These are phyloP conservation scores for Fusarium verticillioides DNA, from an alignment of 2,329 filamentous ascomycete species.

Conservation along the genomic window DNA sequence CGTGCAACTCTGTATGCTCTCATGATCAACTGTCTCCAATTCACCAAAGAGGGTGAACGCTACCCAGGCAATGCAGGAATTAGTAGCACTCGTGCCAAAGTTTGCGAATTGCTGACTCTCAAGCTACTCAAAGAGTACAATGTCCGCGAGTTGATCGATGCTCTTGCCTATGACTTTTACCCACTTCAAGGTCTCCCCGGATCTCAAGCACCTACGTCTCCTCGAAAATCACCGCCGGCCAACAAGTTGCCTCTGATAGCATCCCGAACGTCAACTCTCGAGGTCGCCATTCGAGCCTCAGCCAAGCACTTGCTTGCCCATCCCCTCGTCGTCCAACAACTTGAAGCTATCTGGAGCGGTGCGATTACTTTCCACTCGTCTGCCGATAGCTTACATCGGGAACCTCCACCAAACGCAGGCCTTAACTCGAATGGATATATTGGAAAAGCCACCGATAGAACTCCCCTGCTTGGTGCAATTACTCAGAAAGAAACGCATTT, in stretches of 20 bases:
- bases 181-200: slow-evolving; percentile 83
- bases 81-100: slow-evolving; percentile 84
- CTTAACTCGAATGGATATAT: slow-evolving; percentile 40
- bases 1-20: slow-evolving; percentile 88
- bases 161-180: slow-evolving; percentile 93
- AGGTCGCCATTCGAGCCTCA: slow-evolving; percentile 91
- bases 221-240: slow-evolving; percentile 50
- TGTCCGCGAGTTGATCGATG: slow-evolving; percentile 91
- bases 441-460: slow-evolving; percentile 57
- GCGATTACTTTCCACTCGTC: slow-evolving; percentile 94
- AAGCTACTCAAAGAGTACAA: slow-evolving; percentile 90
- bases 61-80: slow-evolving; percentile 87
- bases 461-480: slow-evolving; percentile 60
- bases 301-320: slow-evolving; percentile 94
- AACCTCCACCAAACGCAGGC: slow-evolving; percentile 43
- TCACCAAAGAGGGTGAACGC: slow-evolving; percentile 84
- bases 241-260: slow-evolving; percentile 64
- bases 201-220: slow-evolving; percentile 49
- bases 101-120: slow-evolving; percentile 91
- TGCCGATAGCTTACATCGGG: slow-evolving; percentile 84
- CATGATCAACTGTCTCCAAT: slow-evolving; percentile 94
- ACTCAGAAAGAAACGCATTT: slow-evolving; percentile 47
- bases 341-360: slow-evolving; percentile 98
- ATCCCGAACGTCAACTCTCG: slow-evolving; percentile 87
- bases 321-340: slow-evolving; percentile 89